Evolutionary conservation across 2,329 filamentous ascomycete genomes (phyloP).

Genomic region (Trichothecium sympodiale): DNA sequence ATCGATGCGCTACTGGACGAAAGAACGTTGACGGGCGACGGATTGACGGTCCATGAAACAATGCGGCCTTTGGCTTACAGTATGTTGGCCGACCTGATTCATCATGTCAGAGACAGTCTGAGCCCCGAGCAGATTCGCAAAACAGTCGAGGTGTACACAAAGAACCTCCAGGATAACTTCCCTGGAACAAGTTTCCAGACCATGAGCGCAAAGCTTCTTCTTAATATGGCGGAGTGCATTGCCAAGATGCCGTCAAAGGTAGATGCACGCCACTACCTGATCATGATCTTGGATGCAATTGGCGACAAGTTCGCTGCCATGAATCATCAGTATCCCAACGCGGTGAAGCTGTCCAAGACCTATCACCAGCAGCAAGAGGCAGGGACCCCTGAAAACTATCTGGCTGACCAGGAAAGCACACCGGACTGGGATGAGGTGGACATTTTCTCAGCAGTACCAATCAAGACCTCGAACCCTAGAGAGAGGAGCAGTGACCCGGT

Average conservation of each 20-base stretch:
- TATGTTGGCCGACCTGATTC: slow-evolving; percentile 95
- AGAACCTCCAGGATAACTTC: slow-evolving; percentile 88
- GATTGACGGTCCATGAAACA: slow-evolving; percentile 90
- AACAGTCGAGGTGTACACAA: slow-evolving; percentile 95
- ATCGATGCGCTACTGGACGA: slow-evolving; percentile 94
- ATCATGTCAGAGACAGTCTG: slow-evolving; percentile 87
- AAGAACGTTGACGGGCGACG: slow-evolving; percentile 87
- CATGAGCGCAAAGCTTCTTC: slow-evolving; percentile 92
- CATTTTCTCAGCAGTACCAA: slow-evolving; percentile 91
- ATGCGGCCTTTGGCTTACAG: slow-evolving; percentile 94
- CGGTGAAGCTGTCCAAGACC: slow-evolving; percentile 79
- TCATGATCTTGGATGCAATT: slow-evolving; percentile 96
- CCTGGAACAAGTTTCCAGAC: slow-evolving; percentile 98
- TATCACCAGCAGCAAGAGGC: slow-evolving; percentile 62
- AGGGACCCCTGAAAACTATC: slow-evolving; percentile 59
- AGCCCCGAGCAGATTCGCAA: slow-evolving; percentile 84
- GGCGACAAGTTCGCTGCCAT: slow-evolving; percentile 97
- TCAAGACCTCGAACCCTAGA: slow-evolving; percentile 85
- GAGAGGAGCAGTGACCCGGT: slow-evolving; percentile 86
- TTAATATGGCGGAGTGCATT: slow-evolving; percentile 98
- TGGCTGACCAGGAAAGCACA: slow-evolving; percentile 67
- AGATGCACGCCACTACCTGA: slow-evolving; percentile 87
- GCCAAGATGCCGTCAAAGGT: slow-evolving; percentile 87
- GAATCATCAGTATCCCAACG: slow-evolving; percentile 93
- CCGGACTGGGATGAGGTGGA: slow-evolving; percentile 98